phyloP scores from a whole-genome alignment of 805 yeast species.

The Myxozyma neotropica region DNA sequence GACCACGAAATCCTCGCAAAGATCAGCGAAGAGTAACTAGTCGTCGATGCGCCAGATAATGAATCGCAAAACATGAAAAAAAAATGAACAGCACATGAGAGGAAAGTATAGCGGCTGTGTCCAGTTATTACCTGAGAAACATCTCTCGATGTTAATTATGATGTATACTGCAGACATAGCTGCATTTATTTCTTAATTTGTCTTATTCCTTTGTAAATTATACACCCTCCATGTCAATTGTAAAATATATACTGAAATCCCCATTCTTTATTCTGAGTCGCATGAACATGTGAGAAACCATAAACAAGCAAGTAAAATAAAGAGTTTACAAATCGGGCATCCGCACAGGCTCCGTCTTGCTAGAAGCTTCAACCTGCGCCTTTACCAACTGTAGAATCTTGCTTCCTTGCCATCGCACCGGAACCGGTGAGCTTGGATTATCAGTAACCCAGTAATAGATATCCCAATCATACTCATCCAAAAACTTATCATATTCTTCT shows the following conservation, averaged over 20 bases:
- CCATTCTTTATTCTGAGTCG: too few relatives aligned
- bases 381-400: constrained; percentile 66
- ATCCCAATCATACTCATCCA: constrained; percentile 99
- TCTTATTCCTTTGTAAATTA: too few relatives aligned
- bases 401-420: constrained; percentile 79
- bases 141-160: too few relatives aligned
- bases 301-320: too few relatives aligned
- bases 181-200: too few relatives aligned
- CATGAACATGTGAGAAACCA: too few relatives aligned
- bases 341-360: constrained; percentile 68
- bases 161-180: too few relatives aligned
- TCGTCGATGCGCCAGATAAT: not conserved
- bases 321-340: constrained; percentile 72
- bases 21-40: constrained; percentile 55
- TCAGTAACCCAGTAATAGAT: constrained; percentile 96
- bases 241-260: too few relatives aligned
- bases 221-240: not conserved
- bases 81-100: too few relatives aligned
- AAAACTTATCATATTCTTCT: constrained; percentile 67
- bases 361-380: constrained; percentile 68
- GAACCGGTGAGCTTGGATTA: constrained; percentile 64
- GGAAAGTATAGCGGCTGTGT: too few relatives aligned
- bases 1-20: constrained; percentile 95
- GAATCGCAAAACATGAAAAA: too few relatives aligned
- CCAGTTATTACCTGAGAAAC: too few relatives aligned